Percentiles rank a stretch among this genome's conserved stretches.
Conservation (phyloP, 2,329 filamentous ascomycete genomes). For the Phialemonium atrogriseum region DNA sequence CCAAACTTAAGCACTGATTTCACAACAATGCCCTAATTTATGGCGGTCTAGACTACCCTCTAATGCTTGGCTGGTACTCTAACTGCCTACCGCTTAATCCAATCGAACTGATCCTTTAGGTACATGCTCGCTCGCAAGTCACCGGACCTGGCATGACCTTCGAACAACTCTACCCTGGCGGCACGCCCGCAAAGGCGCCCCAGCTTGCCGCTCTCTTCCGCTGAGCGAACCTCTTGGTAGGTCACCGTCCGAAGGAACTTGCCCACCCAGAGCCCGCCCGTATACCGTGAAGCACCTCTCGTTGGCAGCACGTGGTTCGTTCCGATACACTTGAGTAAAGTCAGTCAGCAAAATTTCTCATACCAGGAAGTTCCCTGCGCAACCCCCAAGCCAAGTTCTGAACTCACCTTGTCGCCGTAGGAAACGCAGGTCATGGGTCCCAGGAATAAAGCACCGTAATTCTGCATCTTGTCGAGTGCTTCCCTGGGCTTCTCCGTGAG, state of each 20-base stretch:
- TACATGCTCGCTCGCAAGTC: constrained; percentile 36
- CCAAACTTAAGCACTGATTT: neutral
- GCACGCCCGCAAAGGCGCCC: constrained; percentile 39
- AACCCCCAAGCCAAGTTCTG: constrained; percentile 3
- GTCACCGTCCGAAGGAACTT: constrained; percentile 44
- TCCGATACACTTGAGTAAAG: constrained; percentile 41
- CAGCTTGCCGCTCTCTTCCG: constrained; percentile 35
- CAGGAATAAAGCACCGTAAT: constrained; percentile 42
- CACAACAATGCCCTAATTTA: too few species aligned
- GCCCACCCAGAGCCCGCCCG: constrained; percentile 46
- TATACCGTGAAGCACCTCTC: constrained; percentile 36
- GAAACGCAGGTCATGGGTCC: constrained; percentile 44
- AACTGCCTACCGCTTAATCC: constrained; percentile 25
- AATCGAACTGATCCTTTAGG: constrained; percentile 30
- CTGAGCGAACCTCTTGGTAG: constrained; percentile 38
- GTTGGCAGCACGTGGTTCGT: constrained; percentile 48
- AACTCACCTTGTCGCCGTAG: constrained; percentile 37
- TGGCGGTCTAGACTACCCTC: too few species aligned
- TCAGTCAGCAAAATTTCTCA: too few species aligned
- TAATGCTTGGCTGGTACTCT: too few species aligned
- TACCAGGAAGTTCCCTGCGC: constrained; percentile 14
- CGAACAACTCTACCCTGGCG: constrained; percentile 41
- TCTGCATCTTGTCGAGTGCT: constrained; percentile 39
- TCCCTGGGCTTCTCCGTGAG: constrained; percentile 35
- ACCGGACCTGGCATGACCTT: constrained; percentile 43